Percentiles rank a stretch among this genome's conserved stretches.
Conservation (phyloP, 106 monocot species). For the Phalaenopsis equestris region DNA sequence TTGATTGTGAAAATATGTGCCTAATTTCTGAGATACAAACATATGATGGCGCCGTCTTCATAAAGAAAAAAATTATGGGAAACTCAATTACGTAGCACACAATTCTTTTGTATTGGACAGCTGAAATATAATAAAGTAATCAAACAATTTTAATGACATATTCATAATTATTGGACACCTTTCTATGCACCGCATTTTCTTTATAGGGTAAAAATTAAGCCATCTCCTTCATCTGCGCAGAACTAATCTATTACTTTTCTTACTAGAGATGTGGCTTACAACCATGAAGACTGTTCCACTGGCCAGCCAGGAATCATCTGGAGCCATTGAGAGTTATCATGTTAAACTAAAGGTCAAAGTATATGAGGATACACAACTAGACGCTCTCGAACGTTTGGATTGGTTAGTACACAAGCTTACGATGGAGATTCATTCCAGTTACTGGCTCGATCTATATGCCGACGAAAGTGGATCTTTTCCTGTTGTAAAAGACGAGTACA, state of each 20-base stretch:
- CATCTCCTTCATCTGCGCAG: not conserved
- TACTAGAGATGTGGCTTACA: constrained; percentile 84
- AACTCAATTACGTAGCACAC: no score
- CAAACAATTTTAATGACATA: no score
- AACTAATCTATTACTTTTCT: constrained; percentile 11
- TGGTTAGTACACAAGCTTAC: constrained; percentile 98
- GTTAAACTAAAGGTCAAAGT: constrained; percentile 79
- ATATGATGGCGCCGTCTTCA: no score
- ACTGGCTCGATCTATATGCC: constrained; percentile 86
- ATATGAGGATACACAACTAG: constrained; percentile 84
- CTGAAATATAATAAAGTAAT: no score
- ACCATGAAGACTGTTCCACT: constrained; percentile 70
- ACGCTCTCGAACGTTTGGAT: constrained; percentile 79
- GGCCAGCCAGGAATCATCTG: constrained; percentile 71
- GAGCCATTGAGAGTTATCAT: constrained; percentile 91
- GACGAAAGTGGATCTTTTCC: constrained; percentile 87
- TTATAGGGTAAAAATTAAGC: no score
- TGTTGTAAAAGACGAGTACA: constrained; percentile 72
- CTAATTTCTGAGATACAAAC: no score
- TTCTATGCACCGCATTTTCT: no score
- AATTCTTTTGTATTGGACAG: no score
- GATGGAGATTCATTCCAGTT: constrained; percentile 89
- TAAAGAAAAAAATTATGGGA: no score
- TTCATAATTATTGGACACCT: no score
- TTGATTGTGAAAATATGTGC: no score